Evolutionary conservation across 495 filamentous ascomycete species (phyloP).

Genomic region (Cenococcum geophilum): DNA sequence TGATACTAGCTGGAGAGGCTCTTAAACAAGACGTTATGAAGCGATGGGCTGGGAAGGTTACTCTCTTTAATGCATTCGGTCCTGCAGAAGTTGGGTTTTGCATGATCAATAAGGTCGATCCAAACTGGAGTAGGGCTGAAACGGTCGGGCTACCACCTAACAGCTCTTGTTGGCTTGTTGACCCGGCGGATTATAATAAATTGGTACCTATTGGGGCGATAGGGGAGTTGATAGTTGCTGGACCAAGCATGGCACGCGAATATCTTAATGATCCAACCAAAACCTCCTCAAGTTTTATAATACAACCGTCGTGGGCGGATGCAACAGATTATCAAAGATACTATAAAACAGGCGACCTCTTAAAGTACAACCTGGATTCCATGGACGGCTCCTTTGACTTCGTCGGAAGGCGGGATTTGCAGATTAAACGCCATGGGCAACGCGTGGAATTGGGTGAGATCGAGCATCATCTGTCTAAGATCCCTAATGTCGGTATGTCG

Average conservation of each 20-base stretch:
- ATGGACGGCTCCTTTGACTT: constrained; percentile 25
- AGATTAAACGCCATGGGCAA: constrained; percentile 45
- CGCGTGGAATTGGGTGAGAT: constrained; percentile 44
- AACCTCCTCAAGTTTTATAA: constrained; percentile 31
- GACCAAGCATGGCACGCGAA: constrained; percentile 38
- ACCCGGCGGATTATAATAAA: constrained; percentile 38
- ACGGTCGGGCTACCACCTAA: constrained; percentile 32
- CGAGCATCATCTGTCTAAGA: constrained; percentile 8
- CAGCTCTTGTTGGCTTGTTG: constrained; percentile 17
- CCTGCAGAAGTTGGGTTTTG: constrained; percentile 37
- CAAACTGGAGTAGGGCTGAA: too few species aligned
- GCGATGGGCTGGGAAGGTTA: constrained; percentile 37
- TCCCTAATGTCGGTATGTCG: not conserved
- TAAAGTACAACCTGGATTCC: constrained; percentile 30
- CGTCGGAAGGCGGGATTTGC: constrained; percentile 41
- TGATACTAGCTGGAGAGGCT: constrained; percentile 40
- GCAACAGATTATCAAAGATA: constrained; percentile 12
- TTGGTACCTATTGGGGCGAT: constrained; percentile 42
- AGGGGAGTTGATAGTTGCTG: constrained; percentile 45
- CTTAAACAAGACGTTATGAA: constrained; percentile 37
- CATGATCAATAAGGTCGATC: not conserved
- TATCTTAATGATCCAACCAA: constrained; percentile 35
- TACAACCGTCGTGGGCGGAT: constrained; percentile 11
- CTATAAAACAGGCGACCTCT: constrained; percentile 42
- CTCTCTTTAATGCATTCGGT: constrained; percentile 47